Evolutionary conservation across 176 grass and related monocot genomes (phyloP).

Genomic region (Rhynchospora pubera): DNA sequence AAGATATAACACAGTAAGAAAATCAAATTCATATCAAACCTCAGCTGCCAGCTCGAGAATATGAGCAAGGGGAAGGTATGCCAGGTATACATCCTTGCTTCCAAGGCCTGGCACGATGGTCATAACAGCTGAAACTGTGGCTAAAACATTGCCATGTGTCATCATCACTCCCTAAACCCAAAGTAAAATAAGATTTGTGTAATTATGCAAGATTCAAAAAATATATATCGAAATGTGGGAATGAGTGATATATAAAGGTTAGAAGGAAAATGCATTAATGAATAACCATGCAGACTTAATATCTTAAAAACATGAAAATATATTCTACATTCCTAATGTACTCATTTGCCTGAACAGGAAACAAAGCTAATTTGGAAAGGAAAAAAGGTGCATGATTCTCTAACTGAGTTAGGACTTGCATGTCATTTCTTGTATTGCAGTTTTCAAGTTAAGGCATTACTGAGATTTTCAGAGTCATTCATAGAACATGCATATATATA

Average conservation of each 20-base stretch:
- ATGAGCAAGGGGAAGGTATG: constrained; percentile 88
- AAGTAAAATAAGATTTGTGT: constrained; percentile 27
- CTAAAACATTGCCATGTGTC: constrained; percentile 81
- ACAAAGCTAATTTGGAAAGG: neutral
- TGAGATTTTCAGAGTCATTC: neutral
- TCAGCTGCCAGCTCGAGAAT: constrained; percentile 96
- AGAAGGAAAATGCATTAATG: neutral
- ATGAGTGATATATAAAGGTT: constrained; percentile 16
- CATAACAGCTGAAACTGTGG: constrained; percentile 81
- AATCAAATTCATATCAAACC: constrained; percentile 28
- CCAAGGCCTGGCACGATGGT: constrained; percentile 73
- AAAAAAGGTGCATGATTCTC: neutral
- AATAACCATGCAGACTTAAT: neutral
- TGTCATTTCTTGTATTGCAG: neutral
- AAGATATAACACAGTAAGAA: neutral
- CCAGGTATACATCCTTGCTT: constrained; percentile 85
- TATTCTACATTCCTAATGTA: neutral
- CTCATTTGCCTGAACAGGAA: neutral
- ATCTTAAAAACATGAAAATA: neutral
- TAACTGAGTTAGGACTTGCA: neutral
- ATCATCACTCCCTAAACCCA: constrained; percentile 78
- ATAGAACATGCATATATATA: neutral
- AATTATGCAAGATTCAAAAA: neutral
- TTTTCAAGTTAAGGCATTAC: neutral
- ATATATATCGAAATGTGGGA: neutral